phyloP scores from a whole-genome alignment of 1,284 basidiomycete species.

The Rhodotorula sp. region DNA sequence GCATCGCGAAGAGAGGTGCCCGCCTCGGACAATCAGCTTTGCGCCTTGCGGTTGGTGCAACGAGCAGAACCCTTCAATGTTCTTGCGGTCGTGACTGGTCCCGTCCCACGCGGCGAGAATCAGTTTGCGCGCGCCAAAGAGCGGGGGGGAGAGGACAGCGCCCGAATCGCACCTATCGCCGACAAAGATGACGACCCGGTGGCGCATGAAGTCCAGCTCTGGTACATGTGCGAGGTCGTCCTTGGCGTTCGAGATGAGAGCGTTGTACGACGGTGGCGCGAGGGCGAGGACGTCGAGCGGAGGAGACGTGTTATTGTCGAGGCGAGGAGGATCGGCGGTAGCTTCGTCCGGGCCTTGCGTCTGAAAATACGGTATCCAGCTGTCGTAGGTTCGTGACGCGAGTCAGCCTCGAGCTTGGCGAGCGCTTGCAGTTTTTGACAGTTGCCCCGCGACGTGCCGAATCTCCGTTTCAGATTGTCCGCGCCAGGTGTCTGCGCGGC shows the following conservation, averaged over 20 bases:
- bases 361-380: background rate
- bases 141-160: too few species aligned
- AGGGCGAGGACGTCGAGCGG: background rate
- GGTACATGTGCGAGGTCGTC: background rate
- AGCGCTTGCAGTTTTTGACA: too few species aligned
- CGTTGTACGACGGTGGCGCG: background rate
- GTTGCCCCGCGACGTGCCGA: background rate
- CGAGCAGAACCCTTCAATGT: conserved; percentile 1
- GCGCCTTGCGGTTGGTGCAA: background rate
- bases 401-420: too few species aligned
- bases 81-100: background rate
- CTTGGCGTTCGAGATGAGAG: background rate
- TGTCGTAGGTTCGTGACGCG: background rate
- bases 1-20: background rate
- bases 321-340: background rate
- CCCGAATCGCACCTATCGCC: conserved; percentile 8
- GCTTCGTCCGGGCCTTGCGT: background rate
- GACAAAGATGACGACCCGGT: background rate
- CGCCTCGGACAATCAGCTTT: background rate
- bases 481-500: background rate
- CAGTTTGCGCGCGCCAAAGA: too few species aligned
- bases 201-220: background rate
- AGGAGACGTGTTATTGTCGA: background rate
- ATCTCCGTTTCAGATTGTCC: background rate
- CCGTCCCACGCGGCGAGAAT: too few species aligned